Evolutionary conservation across 2,329 filamentous ascomycete genomes (phyloP).

Genomic region (Ophiostoma himal-ulmi): DNA sequence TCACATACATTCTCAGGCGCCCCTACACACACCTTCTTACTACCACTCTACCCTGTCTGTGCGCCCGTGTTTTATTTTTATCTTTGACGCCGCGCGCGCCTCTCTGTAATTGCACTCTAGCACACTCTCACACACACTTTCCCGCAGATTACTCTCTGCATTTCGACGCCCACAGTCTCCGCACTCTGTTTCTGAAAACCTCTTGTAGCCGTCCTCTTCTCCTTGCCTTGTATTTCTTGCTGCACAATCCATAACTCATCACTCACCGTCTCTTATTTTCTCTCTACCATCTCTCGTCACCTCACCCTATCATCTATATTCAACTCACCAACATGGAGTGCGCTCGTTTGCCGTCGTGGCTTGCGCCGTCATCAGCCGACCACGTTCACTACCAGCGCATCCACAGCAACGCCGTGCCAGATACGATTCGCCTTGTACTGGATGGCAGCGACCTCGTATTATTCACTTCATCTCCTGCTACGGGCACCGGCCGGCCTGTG

Average conservation of each 20-base stretch:
- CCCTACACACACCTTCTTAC: not conserved
- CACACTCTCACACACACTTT: not conserved
- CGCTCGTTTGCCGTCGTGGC: not conserved
- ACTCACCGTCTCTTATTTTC: not conserved
- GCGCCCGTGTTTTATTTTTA: not conserved
- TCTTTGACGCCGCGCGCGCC: not conserved
- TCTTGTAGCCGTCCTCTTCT: not conserved
- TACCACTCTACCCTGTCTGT: constrained; percentile 1
- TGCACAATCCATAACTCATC: not conserved
- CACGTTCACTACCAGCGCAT: not conserved
- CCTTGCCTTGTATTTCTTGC: not conserved
- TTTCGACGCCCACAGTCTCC: not conserved
- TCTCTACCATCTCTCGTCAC: not conserved
- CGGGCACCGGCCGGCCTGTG: not conserved
- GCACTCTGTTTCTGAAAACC: not conserved
- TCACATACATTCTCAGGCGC: not conserved
- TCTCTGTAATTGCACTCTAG: not conserved
- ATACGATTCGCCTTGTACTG: not conserved
- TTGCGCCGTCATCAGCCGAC: not conserved
- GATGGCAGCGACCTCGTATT: not conserved
- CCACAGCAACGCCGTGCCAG: not conserved
- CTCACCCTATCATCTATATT: too few species aligned
- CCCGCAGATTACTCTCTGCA: not conserved
- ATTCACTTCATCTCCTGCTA: not conserved
- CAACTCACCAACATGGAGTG: not conserved